These are phyloP conservation scores for Cladophialophora bantiana DNA, from an alignment of 2,329 filamentous ascomycete genomes.

Conservation along the genomic window DNA sequence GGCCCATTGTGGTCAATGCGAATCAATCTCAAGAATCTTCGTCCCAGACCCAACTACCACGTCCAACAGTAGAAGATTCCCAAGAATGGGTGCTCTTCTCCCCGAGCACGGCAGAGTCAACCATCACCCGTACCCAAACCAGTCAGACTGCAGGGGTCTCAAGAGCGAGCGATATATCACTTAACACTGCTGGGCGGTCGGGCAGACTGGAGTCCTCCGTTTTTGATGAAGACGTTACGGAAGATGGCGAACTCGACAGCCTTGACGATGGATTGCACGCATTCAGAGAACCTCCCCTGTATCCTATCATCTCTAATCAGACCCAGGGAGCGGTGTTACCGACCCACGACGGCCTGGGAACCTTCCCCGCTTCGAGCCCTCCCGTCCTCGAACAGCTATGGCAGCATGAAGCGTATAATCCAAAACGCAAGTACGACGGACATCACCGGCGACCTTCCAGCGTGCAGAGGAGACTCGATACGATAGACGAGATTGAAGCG, in stretches of 20 bases:
- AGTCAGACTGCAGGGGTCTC: conserved; percentile 73
- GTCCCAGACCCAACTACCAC: conserved; percentile 40
- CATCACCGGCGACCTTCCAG: conserved; percentile 61
- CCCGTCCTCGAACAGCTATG: conserved; percentile 82
- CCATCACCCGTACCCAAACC: conserved; percentile 70
- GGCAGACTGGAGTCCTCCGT: conserved; percentile 56
- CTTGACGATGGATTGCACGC: conserved; percentile 90
- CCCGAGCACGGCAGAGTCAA: conserved; percentile 69
- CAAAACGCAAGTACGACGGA: conserved; percentile 63
- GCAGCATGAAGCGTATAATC: conserved; percentile 86
- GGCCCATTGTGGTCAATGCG: conserved; percentile 33
- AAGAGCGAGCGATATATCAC: conserved; percentile 78
- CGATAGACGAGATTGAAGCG: conserved; percentile 63
- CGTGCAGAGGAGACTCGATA: conserved; percentile 64
- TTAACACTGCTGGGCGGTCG: conserved; percentile 72
- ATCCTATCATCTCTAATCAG: conserved; percentile 50
- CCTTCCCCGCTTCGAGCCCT: conserved; percentile 72
- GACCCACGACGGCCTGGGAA: conserved; percentile 87
- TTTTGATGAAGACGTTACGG: conserved; percentile 57
- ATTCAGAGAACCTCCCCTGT: conserved; percentile 71
- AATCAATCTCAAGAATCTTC: conserved; percentile 31
- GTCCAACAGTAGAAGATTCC: conserved; percentile 64
- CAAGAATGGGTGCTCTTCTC: conserved; percentile 98
- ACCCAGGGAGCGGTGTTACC: conserved; percentile 76
- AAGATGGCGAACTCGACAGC: conserved; percentile 86